Evolutionary conservation across 768 basidiomycete species (phyloP).

Genomic region (Scleroderma bovista): DNA sequence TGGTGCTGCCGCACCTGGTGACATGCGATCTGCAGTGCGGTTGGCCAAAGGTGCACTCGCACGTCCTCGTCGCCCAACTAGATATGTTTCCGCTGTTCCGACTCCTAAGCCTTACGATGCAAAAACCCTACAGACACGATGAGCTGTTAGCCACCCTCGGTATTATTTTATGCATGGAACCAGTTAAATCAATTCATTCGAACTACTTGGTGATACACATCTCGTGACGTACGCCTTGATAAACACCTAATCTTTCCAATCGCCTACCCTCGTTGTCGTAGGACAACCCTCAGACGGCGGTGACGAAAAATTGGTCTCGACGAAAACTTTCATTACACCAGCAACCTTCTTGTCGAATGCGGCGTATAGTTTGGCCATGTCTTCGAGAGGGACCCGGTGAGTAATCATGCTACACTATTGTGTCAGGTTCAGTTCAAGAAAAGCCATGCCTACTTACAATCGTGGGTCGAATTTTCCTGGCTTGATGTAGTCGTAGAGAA

Average conservation of each 20-base stretch:
- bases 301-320: slow-evolving; percentile 53
- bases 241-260: slow-evolving; percentile 31
- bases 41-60: slow-evolving; percentile 52
- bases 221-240: neutral
- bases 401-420: slow-evolving; percentile 38
- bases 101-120: slow-evolving; percentile 15
- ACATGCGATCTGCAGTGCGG: slow-evolving; percentile 48
- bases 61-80: slow-evolving; percentile 19
- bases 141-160: slow-evolving; percentile 5
- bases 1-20: slow-evolving; percentile 55
- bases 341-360: slow-evolving; percentile 53
- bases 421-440: neutral
- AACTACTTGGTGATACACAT: neutral
- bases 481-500: slow-evolving; percentile 58
- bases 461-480: slow-evolving; percentile 61
- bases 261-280: slow-evolving; percentile 45
- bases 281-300: slow-evolving; percentile 49
- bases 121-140: slow-evolving; percentile 16
- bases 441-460: slow-evolving; percentile 37
- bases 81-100: slow-evolving; percentile 3
- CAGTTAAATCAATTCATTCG: slow-evolving; percentile 1
- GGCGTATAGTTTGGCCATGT: slow-evolving; percentile 56
- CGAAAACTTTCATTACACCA: slow-evolving; percentile 70
- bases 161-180: slow-evolving; percentile 1
- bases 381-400: slow-evolving; percentile 60